Conservation (phyloP, 768 basidiomycete species). For the Hygrocybe punicea region DNA sequence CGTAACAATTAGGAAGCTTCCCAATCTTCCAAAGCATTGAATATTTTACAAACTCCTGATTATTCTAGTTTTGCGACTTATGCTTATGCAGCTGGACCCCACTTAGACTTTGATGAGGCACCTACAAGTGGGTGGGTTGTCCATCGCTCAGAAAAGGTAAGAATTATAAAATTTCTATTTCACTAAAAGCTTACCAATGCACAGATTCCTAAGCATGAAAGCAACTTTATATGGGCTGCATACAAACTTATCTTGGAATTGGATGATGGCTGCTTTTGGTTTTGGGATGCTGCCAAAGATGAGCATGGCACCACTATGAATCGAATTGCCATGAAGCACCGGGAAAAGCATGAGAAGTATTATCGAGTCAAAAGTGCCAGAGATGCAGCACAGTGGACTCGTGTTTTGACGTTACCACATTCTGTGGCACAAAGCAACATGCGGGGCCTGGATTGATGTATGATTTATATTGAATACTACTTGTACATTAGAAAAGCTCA, state of each 20-base stretch:
- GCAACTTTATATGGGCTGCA: background rate
- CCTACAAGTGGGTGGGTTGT: background rate
- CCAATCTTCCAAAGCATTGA: background rate
- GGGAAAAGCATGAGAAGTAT: background rate
- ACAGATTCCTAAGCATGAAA: background rate
- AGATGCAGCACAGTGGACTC: background rate
- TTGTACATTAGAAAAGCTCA: too few species aligned
- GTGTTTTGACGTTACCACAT: background rate
- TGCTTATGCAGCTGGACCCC: slow-evolving; percentile 1
- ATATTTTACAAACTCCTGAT: background rate
- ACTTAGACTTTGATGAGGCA: background rate
- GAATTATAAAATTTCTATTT: background rate
- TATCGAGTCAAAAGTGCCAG: too few species aligned
- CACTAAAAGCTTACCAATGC: background rate
- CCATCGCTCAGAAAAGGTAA: background rate
- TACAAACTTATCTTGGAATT: background rate
- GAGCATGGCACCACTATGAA: background rate
- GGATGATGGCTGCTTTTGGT: background rate
- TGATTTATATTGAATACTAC: too few species aligned
- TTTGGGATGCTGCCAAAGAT: background rate
- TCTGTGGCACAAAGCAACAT: background rate
- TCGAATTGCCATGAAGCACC: background rate
- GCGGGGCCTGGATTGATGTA: too few species aligned
- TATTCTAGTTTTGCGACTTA: background rate
- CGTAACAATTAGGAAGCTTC: background rate